Evolutionary conservation across 331 rosid genomes (phyloP).

Genomic region (Telfairia occidentalis): DNA sequence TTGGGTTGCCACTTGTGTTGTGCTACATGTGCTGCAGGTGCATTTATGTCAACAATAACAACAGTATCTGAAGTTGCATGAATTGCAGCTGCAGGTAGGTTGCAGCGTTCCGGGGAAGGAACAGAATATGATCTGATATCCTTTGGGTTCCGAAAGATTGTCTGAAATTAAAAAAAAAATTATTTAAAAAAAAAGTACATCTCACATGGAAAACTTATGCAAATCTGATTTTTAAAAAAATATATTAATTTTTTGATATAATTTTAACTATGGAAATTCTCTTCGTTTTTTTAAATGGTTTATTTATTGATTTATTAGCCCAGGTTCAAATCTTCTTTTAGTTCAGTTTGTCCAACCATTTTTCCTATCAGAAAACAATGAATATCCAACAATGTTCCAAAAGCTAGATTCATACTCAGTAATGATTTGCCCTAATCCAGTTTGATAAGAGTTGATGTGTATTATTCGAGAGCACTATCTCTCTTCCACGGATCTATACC

Average conservation of each 20-base stretch:
- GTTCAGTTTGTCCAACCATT: not conserved
- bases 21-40: conserved; percentile 87
- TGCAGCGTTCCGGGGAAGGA: conserved; percentile 78
- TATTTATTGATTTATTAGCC: not conserved
- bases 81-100: conserved; percentile 91
- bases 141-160: conserved; percentile 88
- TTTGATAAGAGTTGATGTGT: not conserved
- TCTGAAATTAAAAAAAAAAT: conserved; percentile 46
- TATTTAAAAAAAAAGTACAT: not conserved
- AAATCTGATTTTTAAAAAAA: too few relatives aligned
- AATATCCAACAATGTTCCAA: not conserved
- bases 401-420: not conserved
- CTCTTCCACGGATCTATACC: not conserved
- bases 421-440: not conserved
- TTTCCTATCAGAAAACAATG: not conserved
- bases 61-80: conserved; percentile 73
- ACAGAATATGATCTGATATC: conserved; percentile 65
- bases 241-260: too few relatives aligned
- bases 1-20: conserved; percentile 98
- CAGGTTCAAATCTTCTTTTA: not conserved
- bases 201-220: not conserved
- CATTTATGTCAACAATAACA: conserved; percentile 64
- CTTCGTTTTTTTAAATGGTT: too few relatives aligned
- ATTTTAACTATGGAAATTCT: too few relatives aligned
- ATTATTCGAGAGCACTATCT: not conserved